Evolutionary conservation across 805 yeast genomes (phyloP).

Genomic region (Ogataea nonfermentans): DNA sequence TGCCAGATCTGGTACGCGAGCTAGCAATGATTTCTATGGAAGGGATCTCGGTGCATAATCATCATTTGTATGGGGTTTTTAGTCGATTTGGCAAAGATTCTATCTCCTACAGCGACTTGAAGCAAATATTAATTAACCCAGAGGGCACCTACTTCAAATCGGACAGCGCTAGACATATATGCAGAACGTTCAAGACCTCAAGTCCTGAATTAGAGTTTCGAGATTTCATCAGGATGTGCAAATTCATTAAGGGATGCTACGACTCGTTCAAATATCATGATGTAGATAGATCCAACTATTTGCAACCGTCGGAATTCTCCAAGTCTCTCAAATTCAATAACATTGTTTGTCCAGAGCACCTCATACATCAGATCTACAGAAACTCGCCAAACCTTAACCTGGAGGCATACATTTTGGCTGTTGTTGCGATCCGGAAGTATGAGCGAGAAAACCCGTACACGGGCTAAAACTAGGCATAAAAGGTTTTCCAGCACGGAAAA

Average conservation of each 20-base stretch:
- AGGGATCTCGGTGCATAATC: constrained; percentile 25
- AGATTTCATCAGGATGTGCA: constrained; percentile 28
- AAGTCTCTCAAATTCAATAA: constrained; percentile 26
- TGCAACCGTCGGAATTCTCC: constrained; percentile 30
- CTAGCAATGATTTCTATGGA: constrained; percentile 15
- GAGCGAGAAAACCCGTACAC: constrained; percentile 16
- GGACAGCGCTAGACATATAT: constrained; percentile 20
- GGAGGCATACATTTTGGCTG: constrained; percentile 30
- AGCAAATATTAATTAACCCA: constrained; percentile 25
- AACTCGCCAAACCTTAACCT: constrained; percentile 22
- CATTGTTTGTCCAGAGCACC: constrained; percentile 24
- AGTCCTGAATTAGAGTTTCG: constrained; percentile 25
- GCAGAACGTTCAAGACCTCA: constrained; percentile 21
- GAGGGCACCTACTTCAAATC: constrained; percentile 19
- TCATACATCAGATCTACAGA: constrained; percentile 22
- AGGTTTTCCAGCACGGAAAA: constrained; percentile 2
- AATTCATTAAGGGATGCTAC: constrained; percentile 33
- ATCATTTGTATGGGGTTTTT: constrained; percentile 20
- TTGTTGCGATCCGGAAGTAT: constrained; percentile 26
- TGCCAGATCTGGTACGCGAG: constrained; percentile 16
- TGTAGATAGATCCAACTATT: constrained; percentile 24
- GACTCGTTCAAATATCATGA: constrained; percentile 32
- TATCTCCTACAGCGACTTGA: constrained; percentile 16
- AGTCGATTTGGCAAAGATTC: constrained; percentile 18
- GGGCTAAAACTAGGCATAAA: background rate